Conservation (phyloP, 2,329 filamentous ascomycete species). For the Grosmannia huntii region DNA sequence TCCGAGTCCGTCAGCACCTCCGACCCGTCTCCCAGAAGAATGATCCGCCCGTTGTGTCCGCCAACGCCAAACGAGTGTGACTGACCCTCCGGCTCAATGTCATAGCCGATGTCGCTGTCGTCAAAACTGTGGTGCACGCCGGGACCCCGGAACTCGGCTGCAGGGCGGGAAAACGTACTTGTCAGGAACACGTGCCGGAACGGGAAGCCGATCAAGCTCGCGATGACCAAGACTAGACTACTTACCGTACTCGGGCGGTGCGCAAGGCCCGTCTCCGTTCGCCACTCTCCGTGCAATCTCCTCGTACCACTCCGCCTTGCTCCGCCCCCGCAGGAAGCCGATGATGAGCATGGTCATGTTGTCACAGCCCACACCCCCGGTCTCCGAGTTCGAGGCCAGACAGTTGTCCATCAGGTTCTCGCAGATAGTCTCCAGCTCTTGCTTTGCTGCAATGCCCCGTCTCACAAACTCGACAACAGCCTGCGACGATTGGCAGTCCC, state of each 20-base stretch:
- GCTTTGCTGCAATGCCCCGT: conserved; percentile 90
- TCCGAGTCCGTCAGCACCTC: conserved; percentile 81
- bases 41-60: conserved; percentile 74
- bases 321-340: conserved; percentile 79
- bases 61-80: conserved; percentile 49
- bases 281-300: conserved; percentile 87
- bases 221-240: conserved; percentile 23
- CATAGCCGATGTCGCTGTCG: conserved; percentile 65
- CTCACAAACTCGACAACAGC: conserved; percentile 94
- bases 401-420: conserved; percentile 99
- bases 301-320: conserved; percentile 97
- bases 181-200: conserved; percentile 7
- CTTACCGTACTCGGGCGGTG: conserved; percentile 98
- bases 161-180: conserved; percentile 15
- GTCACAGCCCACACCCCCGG: conserved; percentile 93
- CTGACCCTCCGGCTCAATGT: conserved; percentile 58
- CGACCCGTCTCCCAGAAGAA: conserved; percentile 88
- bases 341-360: conserved; percentile 98
- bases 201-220: conserved; percentile 9
- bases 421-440: conserved; percentile 87
- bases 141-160: conserved; percentile 76
- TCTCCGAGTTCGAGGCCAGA: conserved; percentile 93
- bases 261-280: conserved; percentile 93
- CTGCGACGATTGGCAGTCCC: conserved; percentile 98
- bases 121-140: conserved; percentile 74